Percentiles rank a stretch among this genome's conserved stretches.
These are phyloP conservation scores for Tolypocladium sp. DNA, from an alignment of 2,329 filamentous ascomycete species.

Conservation along the genomic window DNA sequence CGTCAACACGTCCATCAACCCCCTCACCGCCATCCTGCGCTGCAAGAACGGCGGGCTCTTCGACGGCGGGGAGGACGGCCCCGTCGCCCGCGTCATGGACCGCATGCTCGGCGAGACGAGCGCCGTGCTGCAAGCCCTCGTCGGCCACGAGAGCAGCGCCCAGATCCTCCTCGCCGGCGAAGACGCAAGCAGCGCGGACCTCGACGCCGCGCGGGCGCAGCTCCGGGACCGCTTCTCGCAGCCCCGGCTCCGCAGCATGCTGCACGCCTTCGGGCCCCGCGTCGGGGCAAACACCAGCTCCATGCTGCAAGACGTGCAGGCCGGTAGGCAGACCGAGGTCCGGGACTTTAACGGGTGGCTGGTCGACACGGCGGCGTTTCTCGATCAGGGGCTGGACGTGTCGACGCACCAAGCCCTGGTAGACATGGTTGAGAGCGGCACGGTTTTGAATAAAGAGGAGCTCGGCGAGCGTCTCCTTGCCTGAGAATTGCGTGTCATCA, in stretches of 20 bases:
- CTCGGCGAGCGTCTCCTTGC: slow-evolving; percentile 18
- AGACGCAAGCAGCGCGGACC: neutral
- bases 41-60: slow-evolving; percentile 74
- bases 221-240: slow-evolving; percentile 29
- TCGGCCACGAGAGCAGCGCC: slow-evolving; percentile 44
- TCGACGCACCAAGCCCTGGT: slow-evolving; percentile 31
- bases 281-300: slow-evolving; percentile 48
- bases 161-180: slow-evolving; percentile 23
- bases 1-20: slow-evolving; percentile 73
- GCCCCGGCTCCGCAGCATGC: slow-evolving; percentile 29
- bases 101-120: slow-evolving; percentile 66
- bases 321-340: slow-evolving; percentile 45
- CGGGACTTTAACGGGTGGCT: slow-evolving; percentile 53
- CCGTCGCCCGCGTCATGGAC: slow-evolving; percentile 53
- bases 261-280: slow-evolving; percentile 36
- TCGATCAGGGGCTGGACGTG: slow-evolving; percentile 24
- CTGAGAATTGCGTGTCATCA: neutral
- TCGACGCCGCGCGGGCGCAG: neutral
- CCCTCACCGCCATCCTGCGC: slow-evolving; percentile 69
- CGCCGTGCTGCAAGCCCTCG: slow-evolving; percentile 59
- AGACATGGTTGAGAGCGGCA: slow-evolving; percentile 29
- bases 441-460: slow-evolving; percentile 21
- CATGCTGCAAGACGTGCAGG: slow-evolving; percentile 51
- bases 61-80: slow-evolving; percentile 34
- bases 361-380: slow-evolving; percentile 32